Conservation (phyloP, 2,329 filamentous ascomycete species). For the Cladosporium sp. region DNA sequence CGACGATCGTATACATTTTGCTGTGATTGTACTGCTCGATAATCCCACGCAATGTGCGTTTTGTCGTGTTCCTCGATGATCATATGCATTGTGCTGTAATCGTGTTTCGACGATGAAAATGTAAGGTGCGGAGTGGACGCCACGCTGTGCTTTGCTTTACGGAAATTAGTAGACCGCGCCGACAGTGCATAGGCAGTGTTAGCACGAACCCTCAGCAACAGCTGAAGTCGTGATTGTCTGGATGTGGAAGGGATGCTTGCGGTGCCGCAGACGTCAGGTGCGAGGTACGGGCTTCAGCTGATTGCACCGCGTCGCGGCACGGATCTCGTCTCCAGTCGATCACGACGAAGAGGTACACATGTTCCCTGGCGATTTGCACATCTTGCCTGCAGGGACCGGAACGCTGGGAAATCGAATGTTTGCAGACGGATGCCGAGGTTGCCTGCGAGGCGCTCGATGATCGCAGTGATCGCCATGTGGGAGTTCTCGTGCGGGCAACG, state of each 20-base stretch:
- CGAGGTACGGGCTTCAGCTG: not conserved
- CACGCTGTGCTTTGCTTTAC: no score
- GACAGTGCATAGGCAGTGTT: no score
- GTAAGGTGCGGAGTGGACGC: no score
- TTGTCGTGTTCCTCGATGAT: no score
- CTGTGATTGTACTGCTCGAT: no score
- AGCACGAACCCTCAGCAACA: no score
- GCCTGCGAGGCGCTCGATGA: not conserved
- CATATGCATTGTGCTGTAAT: no score
- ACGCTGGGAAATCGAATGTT: not conserved
- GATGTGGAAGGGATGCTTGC: not conserved
- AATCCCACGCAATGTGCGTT: no score
- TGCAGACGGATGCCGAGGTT: not conserved
- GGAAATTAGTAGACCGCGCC: no score
- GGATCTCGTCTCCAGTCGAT: not conserved
- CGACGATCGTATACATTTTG: no score
- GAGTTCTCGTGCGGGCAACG: not conserved
- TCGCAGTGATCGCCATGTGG: not conserved
- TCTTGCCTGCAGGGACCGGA: slow-evolving; percentile 4
- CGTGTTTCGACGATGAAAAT: no score
- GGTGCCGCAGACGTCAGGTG: not conserved
- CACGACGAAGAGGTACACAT: not conserved
- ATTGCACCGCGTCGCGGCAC: not conserved
- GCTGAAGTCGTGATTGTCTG: no score
- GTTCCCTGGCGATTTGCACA: not conserved